A percentile compares a stretch with the other conserved stretches of the same genome.
Evolutionary conservation across 306 rosid species (phyloP).

Genomic region (Cicer chorassanicum): DNA sequence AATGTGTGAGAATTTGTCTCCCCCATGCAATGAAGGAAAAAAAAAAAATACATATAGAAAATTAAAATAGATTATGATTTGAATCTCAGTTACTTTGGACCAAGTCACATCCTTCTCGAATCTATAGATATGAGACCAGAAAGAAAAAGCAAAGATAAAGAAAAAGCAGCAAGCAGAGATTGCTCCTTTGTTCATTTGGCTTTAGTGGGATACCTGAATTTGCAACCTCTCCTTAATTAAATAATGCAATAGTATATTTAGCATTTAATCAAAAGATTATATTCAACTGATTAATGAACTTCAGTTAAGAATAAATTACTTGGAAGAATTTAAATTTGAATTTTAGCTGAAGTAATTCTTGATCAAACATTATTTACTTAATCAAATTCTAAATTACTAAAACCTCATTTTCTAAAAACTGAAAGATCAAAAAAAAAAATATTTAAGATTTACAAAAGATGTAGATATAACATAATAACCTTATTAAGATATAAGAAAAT

Average conservation of each 20-base stretch:
- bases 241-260: conserved; percentile 26
- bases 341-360: too few species aligned
- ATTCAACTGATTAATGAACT: too few species aligned
- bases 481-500: conserved; percentile 27
- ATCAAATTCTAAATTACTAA: too few species aligned
- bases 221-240: conserved; percentile 30
- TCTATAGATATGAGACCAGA: conserved; percentile 62
- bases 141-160: conserved; percentile 66
- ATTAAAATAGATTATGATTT: conserved; percentile 50
- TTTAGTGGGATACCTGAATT: conserved; percentile 45
- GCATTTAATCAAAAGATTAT: neutral
- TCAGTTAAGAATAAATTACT: too few species aligned
- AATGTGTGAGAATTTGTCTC: conserved; percentile 73
- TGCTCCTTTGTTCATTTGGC: conserved; percentile 59
- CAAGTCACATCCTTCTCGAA: conserved; percentile 72
- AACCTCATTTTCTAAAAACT: too few species aligned
- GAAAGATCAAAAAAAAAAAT: neutral
- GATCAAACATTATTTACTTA: too few species aligned
- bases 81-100: conserved; percentile 71
- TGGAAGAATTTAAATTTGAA: too few species aligned
- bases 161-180: conserved; percentile 58
- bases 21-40: conserved; percentile 55
- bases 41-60: neutral
- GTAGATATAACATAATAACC: conserved; percentile 25
- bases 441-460: conserved; percentile 39